phyloP scores from a whole-genome alignment of 306 rosid species.

The peach (Prunus persica) region DNA sequence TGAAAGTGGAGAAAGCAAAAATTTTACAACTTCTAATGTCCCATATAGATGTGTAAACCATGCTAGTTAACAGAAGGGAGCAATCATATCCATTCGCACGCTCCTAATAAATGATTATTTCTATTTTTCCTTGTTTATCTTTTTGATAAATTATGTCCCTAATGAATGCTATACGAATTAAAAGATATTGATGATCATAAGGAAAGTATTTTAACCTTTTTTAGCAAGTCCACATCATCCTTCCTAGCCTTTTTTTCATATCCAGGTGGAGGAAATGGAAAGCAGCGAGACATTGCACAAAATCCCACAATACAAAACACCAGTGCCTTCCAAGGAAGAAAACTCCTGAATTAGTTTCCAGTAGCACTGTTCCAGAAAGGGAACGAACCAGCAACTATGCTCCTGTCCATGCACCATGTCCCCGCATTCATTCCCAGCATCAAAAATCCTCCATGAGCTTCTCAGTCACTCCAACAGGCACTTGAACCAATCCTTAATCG shows the following conservation, averaged over 20 bases:
- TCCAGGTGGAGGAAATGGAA: constrained; percentile 93
- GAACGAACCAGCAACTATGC: constrained; percentile 79
- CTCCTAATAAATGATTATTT: neutral
- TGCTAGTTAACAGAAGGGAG: constrained; percentile 5
- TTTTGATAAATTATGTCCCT: neutral
- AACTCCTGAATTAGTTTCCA: constrained; percentile 49
- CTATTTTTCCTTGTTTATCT: neutral
- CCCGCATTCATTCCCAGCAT: constrained; percentile 77
- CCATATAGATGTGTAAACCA: constrained; percentile 1
- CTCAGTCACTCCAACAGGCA: constrained; percentile 39
- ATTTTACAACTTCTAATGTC: neutral
- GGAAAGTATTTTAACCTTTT: constrained; percentile 59
- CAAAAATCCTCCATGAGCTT: constrained; percentile 54
- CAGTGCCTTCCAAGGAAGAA: constrained; percentile 43
- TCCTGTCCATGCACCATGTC: constrained; percentile 98
- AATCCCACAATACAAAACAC: constrained; percentile 42
- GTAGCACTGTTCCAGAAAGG: constrained; percentile 54
- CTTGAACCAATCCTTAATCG: constrained; percentile 33
- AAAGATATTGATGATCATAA: constrained; percentile 17
- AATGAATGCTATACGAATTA: constrained; percentile 21
- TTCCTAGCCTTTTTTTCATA: constrained; percentile 75
- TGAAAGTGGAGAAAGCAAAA: neutral
- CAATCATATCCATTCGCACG: neutral
- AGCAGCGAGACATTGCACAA: constrained; percentile 99
- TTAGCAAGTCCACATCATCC: constrained; percentile 57